Percentiles rank a stretch among this genome's conserved stretches.
Conservation (phyloP, 331 rosid genomes). For the Malus hybrid region DNA sequence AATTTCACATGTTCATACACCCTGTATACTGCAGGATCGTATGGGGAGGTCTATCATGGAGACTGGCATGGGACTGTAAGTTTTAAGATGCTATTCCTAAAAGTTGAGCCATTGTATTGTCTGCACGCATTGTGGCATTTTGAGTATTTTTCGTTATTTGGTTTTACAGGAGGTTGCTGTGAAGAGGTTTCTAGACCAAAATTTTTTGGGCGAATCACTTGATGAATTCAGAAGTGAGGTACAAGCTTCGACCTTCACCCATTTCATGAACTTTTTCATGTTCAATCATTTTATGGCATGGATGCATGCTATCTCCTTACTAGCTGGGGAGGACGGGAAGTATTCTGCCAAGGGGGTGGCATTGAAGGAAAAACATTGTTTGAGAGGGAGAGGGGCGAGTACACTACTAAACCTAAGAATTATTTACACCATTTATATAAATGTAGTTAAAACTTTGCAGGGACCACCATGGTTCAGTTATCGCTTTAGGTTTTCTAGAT, state of each 20-base stretch:
- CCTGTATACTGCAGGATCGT: conserved; percentile 61
- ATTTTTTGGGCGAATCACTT: conserved; percentile 71
- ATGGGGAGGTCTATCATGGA: conserved; percentile 95
- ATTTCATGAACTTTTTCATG: background rate
- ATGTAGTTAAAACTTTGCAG: background rate
- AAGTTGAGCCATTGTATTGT: background rate
- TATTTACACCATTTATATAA: background rate
- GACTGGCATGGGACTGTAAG: conserved; percentile 99
- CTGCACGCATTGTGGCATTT: background rate
- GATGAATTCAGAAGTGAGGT: conserved; percentile 96
- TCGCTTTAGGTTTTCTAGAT: background rate
- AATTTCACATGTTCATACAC: conserved; percentile 16
- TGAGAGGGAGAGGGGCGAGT: background rate
- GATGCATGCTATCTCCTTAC: background rate
- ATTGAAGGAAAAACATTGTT: background rate
- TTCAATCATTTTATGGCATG: background rate
- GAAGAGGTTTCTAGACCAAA: conserved; percentile 89
- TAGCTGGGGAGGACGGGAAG: too few species aligned
- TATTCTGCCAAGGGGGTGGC: background rate
- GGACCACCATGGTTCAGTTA: background rate
- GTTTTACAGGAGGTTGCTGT: conserved; percentile 84
- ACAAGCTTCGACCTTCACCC: conserved; percentile 3
- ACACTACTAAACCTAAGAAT: background rate
- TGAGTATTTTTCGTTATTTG: conserved; percentile 14
- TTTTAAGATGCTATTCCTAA: conserved; percentile 27